These are phyloP conservation scores for Forsythia suspensa DNA, from an alignment of 257 asterid genomes.

Conservation along the genomic window DNA sequence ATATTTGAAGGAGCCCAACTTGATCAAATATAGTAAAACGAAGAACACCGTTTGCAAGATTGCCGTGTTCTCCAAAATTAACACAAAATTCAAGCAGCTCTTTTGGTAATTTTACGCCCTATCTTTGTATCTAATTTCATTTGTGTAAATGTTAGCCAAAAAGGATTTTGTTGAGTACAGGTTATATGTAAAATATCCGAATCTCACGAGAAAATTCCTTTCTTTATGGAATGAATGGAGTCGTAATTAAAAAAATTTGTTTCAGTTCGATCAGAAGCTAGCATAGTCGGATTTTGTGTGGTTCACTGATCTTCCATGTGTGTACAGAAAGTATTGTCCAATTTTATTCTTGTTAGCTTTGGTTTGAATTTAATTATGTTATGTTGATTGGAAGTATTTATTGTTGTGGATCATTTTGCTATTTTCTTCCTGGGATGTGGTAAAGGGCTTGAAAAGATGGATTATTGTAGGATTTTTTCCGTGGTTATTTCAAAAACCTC, in stretches of 20 bases:
- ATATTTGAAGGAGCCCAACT: neutral
- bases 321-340: neutral
- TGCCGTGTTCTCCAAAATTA: neutral
- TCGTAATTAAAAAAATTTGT: neutral
- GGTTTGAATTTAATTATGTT: slow-evolving; percentile 3
- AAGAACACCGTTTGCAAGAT: neutral
- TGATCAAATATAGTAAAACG: neutral
- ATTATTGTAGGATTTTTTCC: neutral
- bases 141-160: neutral
- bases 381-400: neutral
- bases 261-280: neutral
- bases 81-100: slow-evolving; percentile 1
- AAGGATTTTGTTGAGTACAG: neutral
- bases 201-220: neutral
- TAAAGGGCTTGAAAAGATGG: neutral
- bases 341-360: neutral
- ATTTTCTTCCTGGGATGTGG: slow-evolving; percentile 1
- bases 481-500: neutral
- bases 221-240: neutral
- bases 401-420: neutral
- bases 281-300: neutral
- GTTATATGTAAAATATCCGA: neutral
- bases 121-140: neutral
- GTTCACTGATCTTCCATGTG: neutral
- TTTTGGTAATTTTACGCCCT: slow-evolving; percentile 12